Base-by-base conservation (phyloP, 108 stramenopile species). In the Cyclotella sp. region DNA sequence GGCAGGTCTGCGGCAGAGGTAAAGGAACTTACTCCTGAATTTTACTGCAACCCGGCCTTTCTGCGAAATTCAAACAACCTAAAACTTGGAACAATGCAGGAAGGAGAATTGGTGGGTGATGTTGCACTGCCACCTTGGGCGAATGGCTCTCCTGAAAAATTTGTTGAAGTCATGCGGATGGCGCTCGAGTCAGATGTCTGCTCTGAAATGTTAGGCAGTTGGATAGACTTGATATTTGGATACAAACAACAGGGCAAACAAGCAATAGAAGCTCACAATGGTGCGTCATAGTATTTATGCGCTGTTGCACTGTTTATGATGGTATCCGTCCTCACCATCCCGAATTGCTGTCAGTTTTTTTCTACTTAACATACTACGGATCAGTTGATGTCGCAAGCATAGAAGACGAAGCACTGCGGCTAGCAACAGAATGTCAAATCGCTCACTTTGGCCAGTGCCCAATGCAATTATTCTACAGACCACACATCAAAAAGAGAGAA, bases 211-310 rank as follows among this genome's bases (percentile, higher is more conserved):
- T 86, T 99, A 34, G 97, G 97, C 41, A 85, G 89, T 58, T 99
- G 99, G 99, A 97, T 99, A 49, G 99, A 99, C 83, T 88, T 99
- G 15, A 95, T 99, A 28, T 99, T 99, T 84, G 97, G 97, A 1
- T 81, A 89, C 41, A 97, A 98, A 70, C 98, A 99, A 79, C 95
- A 96, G 54, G 98, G 98, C 6, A 88, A 92, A 14, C 91, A 93
- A 42, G 97, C 99, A 11, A 95, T 97, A 57, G 90, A 91, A 47
- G 96, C 97, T 15, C 80, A 94, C 75, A 99, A 99, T 72, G 69
- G 68, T 68, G 44, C 9, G 52, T 30, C 39, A n/a, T 30, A 24
- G 13, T n/a, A n/a, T n/a, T 45, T 45, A 45, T 30, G 34, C 1
- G 4, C 9, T 6, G 22, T 41, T 63, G 57, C 57, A 41, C 40